Evolutionary conservation across 1,139 yeast species (phyloP).

Genomic region (Suzukiozyma palmioleophila): DNA sequence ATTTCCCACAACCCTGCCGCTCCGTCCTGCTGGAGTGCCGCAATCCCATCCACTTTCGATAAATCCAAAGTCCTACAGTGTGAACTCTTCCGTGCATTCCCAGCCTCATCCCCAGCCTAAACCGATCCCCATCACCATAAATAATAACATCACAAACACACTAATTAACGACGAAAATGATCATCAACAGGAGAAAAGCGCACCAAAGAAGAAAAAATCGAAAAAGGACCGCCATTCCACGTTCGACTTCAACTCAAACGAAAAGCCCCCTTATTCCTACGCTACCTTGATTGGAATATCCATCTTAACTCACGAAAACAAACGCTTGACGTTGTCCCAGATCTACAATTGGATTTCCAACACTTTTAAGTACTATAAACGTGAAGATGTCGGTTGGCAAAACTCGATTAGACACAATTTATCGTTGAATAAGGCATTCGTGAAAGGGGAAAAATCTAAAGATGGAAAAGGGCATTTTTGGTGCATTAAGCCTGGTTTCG

Average conservation of each 20-base stretch:
- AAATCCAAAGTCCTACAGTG: neutral
- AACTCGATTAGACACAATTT: conserved; percentile 85
- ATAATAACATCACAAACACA: conserved; percentile 1
- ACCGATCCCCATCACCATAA: neutral
- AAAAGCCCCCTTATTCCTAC: conserved; percentile 90
- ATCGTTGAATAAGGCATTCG: conserved; percentile 80
- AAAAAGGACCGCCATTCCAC: conserved; percentile 10
- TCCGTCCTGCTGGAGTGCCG: neutral
- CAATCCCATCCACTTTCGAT: neutral
- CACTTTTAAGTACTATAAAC: conserved; percentile 78
- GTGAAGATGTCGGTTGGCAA: conserved; percentile 92
- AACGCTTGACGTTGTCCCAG: conserved; percentile 80
- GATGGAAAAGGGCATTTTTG: conserved; percentile 98
- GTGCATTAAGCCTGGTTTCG: conserved; percentile 83
- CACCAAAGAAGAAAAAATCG: conserved; percentile 2
- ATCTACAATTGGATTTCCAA: conserved; percentile 91
- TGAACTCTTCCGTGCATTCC: neutral
- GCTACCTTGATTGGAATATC: conserved; percentile 95
- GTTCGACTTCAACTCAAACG: conserved; percentile 39
- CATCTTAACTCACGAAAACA: conserved; percentile 75
- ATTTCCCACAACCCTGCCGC: neutral
- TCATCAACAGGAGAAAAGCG: neutral
- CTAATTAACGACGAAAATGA: neutral
- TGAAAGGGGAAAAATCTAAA: conserved; percentile 86
- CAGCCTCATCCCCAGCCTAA: neutral